These are phyloP conservation scores for Nepenthes gracilis DNA, from an alignment of 148 eudicot species.

Conservation along the genomic window DNA sequence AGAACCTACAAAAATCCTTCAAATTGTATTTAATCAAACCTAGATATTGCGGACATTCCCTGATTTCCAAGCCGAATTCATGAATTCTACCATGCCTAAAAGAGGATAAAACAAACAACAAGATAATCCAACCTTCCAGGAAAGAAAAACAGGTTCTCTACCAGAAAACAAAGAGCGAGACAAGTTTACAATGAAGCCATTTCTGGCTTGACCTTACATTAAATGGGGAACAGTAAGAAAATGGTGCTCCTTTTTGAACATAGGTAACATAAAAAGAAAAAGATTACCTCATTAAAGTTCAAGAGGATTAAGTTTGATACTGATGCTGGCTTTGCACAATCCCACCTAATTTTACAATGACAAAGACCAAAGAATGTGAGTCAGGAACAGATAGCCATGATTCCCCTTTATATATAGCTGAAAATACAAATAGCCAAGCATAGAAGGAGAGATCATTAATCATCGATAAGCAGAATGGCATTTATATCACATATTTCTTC, in stretches of 20 bases:
- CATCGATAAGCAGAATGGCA: neutral
- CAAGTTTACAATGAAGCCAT: too few species aligned
- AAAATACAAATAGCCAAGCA: neutral
- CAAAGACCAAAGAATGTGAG: too few species aligned
- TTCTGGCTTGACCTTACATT: too few species aligned
- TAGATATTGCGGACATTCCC: slow-evolving; percentile 3
- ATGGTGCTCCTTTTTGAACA: too few species aligned
- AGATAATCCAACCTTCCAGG: too few species aligned
- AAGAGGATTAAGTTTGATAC: slow-evolving; percentile 76
- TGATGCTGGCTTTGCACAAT: slow-evolving; percentile 70
- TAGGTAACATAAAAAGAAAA: neutral
- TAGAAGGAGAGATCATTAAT: neutral
- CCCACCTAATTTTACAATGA: slow-evolving; percentile 53
- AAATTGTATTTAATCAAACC: slow-evolving; percentile 1
- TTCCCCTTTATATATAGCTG: neutral
- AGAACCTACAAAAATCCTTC: slow-evolving; percentile 2
- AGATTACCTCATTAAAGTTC: slow-evolving; percentile 72
- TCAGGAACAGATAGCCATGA: too few species aligned
- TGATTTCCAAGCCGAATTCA: neutral
- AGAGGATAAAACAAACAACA: too few species aligned
- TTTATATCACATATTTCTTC: too few species aligned
- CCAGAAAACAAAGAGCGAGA: too few species aligned
- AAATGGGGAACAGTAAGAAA: too few species aligned
- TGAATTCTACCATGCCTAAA: too few species aligned
- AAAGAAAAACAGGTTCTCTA: too few species aligned